Percentiles rank a stretch among this genome's conserved stretches.
These are phyloP conservation scores for Chlorella sp. DNA, from an alignment of 139 green algal species.

Conservation along the genomic window DNA sequence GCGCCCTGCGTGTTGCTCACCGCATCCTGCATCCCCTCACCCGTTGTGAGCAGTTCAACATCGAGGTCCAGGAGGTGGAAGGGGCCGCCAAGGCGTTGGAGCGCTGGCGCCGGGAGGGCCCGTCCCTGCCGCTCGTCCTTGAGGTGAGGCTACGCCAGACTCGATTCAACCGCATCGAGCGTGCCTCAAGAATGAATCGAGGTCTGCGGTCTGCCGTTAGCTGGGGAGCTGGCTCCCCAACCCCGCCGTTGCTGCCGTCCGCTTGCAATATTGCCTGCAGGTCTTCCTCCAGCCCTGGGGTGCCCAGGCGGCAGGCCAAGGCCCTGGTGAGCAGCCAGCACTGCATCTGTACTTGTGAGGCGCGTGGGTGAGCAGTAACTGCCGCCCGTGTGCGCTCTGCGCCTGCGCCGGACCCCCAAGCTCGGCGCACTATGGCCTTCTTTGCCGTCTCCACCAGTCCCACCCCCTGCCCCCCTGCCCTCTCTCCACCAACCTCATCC, in stretches of 20 bases:
- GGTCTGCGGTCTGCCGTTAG: not conserved
- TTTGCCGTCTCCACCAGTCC: too few relatives aligned
- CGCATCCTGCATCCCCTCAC: not conserved
- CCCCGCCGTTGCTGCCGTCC: not conserved
- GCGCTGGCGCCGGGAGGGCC: slow-evolving; percentile 50
- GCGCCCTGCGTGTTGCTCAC: not conserved
- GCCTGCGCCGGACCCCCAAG: not conserved
- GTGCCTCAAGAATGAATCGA: not conserved
- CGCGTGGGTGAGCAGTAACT: too few relatives aligned
- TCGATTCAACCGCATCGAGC: not conserved
- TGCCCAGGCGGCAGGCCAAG: not conserved
- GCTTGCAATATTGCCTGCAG: slow-evolving; percentile 20
- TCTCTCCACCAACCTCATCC: not conserved
- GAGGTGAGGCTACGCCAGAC: slow-evolving; percentile 40
- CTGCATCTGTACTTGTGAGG: too few relatives aligned
- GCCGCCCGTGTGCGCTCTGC: not conserved
- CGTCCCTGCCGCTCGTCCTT: slow-evolving; percentile 48
- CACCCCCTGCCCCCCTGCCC: not conserved
- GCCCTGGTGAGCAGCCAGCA: not conserved
- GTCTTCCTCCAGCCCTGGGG: slow-evolving; percentile 54
- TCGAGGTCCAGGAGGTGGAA: slow-evolving; percentile 64
- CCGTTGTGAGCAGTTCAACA: slow-evolving; percentile 61
- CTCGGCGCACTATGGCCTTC: not conserved
- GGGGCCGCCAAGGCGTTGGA: slow-evolving; percentile 48
- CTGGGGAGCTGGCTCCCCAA: too few relatives aligned